Base-by-base conservation (phyloP, 441 rosid species). In the Gossypium aridum region DNA sequence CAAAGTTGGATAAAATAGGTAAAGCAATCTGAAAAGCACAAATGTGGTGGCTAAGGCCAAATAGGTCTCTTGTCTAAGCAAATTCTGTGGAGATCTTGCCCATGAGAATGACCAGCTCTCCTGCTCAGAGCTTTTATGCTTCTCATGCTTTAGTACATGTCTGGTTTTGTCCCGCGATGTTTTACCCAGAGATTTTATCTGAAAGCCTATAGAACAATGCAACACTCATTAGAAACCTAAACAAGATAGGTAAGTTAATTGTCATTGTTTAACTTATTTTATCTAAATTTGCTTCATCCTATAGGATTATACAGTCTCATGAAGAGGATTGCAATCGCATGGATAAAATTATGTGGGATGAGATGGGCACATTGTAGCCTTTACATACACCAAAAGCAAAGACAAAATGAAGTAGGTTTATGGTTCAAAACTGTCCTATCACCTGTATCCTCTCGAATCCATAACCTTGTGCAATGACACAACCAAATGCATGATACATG, bases 61-160 rank as follows among this genome's bases (percentile, higher is more conserved):
- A 77, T 86, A 95, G 0, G 96, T 95, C 79, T 93, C 97, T 77
- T 95, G 95, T 10, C 80, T 83, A 72, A 93, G 87, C 81, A 93
- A 74, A 70, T 95, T 91, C 87, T 90, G 97, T 1, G 98, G 98
- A 64, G 99, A 93, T 87, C 91, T 93, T 72, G 97, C 98, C 98
- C 98, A 93, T 55, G 93, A 84, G 82, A 93, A 95, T 0, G 96
- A 96, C 72, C 97, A 95, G 84, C 82, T 93, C 69, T 95, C 99
- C 60, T 55, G 90, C 76, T 89, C 95, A 7, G 66, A 23, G 73
- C 73, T 84, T 66, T 79, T 81, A 67, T 81, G 80, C 78, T 88
- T 87, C 78, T 83, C 92, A 5, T 76, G 87, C 76, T 86, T 73
- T 13, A 87, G 83, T 28, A 75, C 73, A 7, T 53, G 73, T 55